Evolutionary conservation across 495 filamentous ascomycete species (phyloP), one percentile per base, ranked within the genome.

Genomic region (Daldinia decipiens): DNA sequence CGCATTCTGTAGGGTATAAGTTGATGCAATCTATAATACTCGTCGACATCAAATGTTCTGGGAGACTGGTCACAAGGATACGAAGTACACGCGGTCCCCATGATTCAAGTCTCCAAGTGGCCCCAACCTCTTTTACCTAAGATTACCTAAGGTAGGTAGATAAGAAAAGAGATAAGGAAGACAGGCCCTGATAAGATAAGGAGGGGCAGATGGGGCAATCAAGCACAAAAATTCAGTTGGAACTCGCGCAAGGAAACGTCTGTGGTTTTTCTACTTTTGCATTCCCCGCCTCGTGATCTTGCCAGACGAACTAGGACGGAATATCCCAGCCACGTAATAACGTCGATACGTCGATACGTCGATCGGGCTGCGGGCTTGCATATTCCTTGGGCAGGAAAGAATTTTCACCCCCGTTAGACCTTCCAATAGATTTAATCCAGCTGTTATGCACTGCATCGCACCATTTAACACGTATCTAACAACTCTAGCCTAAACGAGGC

Each of bases 1-100:
- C 91, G 90, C 95, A 98, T 98, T 56, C 53, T 85, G 70, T 67
- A 64, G 1, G 60, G 53, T 11, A 61, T 64, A 50, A 57, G 50
- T 15, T 50, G 61, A 24, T 54, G 61, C 36, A 68, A 51, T 57
- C 39, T 68, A 24, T 68, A 59, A 45, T 47, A 57, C 15, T 68
- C 64, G 17, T 53, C 52, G 47, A 64, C 57, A 40, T 71, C 68
- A 38, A 66, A 59, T 17, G 68, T 71, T 62, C 68, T 66, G 17
- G 68, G 68, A 62, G 62, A 71, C 24, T 57, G 55, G 9, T 62
- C 58, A 65, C 67, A 69, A 27, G 67, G 67, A 55, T 69, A 69
- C 27, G 26, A 52, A 19, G 19, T 47, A 55, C 50, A 68, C 31
- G 57, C 61, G 1, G 24, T 53, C 24, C 27, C 50, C 50, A 53